Evolutionary conservation across 2,329 filamentous ascomycete species (phyloP), one percentile per base, ranked within the genome.

Genomic region (Fusarium beomiforme): DNA sequence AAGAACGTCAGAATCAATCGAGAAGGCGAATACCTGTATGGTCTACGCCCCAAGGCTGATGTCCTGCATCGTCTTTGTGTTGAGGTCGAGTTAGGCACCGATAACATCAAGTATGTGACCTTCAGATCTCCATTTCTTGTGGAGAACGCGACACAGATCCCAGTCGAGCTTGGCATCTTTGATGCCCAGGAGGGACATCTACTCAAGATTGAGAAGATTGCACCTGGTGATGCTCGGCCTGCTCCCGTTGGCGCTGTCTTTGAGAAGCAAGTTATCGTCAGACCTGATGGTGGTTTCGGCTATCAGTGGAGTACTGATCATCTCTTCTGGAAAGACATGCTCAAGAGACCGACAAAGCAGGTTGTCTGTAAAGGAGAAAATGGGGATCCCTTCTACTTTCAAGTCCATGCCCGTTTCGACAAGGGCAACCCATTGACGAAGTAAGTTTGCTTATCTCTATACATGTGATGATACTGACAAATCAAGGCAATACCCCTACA

Each of bases 21-120:
- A n/a, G 96, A 99, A 82, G 97, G 97, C 54, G 96, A 99, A 79
- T 91, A 91, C 49, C 81, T 98, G 24, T 99, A 97, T 83, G 93
- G 92, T 54, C 86, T 99, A 47, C 92, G 93, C 64, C 96, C 97
- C 5, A 93, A 94, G 79, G 92, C 94, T 67, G 92, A 92, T 64
- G 87, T 97, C 5, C 87, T 95, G 70, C 97, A 99, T 79, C 92
- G 95, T 24, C 88, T 99, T 21, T 89, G 98, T 26, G 95, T 98
- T 1, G 96, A 99, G 62, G 92, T 99, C 57, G 93, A 89, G 57
- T 87, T 99, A 26, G 96, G 94, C n/a, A 84, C 89, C 1, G 95
- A 99, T 83, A 98, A 98, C 76, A 93, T 99, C 83, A 99, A 99
- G 83, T 97, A 97, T 79, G 97, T 99, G 77, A 99, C 95, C 3